A percentile compares a stretch with the other conserved stretches of the same genome.
Evolutionary conservation across 2,329 filamentous ascomycete species (phyloP).

Genomic region (Colletotrichum abscissum): DNA sequence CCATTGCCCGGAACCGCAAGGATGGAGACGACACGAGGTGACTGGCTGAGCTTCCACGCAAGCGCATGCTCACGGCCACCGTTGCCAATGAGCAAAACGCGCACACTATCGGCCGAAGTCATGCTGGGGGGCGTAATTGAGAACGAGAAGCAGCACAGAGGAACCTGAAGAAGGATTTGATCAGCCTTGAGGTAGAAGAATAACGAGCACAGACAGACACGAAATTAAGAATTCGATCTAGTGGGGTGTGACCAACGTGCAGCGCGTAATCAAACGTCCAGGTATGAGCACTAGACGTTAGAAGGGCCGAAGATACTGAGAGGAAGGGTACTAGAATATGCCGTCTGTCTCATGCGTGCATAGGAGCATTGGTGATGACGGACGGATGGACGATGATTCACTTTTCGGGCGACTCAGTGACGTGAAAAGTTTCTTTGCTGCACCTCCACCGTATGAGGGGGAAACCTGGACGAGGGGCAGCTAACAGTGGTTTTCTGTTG

Average conservation of each 20-base stretch:
- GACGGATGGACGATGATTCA: background rate
- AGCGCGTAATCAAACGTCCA: background rate
- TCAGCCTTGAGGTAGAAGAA: background rate
- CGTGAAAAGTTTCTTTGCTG: conserved; percentile 19
- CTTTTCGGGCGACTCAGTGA: background rate
- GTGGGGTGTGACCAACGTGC: background rate
- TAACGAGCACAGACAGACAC: background rate
- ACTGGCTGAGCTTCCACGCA: conserved; percentile 79
- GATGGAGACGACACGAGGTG: conserved; percentile 70
- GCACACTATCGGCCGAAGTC: conserved; percentile 22
- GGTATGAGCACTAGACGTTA: background rate
- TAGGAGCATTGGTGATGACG: background rate
- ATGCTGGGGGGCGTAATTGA: conserved; percentile 3
- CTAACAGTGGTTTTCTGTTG: background rate
- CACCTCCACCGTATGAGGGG: conserved; percentile 2
- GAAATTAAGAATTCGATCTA: background rate
- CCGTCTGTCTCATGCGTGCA: background rate
- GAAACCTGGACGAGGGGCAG: background rate
- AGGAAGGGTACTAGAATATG: background rate
- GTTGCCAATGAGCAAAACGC: conserved; percentile 76
- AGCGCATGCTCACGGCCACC: conserved; percentile 82
- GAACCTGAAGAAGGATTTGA: background rate
- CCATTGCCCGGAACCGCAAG: conserved; percentile 71
- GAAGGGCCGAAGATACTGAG: background rate
- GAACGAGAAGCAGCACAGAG: background rate